phyloP scores from a whole-genome alignment of 1,139 yeast genomes.

The Diutina mesorugosa region DNA sequence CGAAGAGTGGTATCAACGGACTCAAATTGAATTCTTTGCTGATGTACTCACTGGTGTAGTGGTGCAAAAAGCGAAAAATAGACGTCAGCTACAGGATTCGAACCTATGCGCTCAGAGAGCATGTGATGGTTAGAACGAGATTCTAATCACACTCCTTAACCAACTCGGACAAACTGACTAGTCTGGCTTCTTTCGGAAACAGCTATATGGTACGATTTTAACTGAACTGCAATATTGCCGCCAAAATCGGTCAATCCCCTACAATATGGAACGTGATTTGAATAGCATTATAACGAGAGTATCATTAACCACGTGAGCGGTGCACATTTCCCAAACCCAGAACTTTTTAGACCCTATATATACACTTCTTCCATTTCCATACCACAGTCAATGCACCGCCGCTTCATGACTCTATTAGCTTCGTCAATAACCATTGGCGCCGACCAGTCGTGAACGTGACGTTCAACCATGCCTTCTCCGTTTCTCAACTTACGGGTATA shows the following conservation, averaged over 20 bases:
- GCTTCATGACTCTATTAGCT: conserved; percentile 27
- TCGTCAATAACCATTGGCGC: conserved; percentile 31
- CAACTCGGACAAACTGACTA: background rate
- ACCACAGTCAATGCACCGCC: conserved; percentile 76
- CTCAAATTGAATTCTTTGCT: background rate
- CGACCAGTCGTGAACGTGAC: conserved; percentile 75
- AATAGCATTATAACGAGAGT: no score
- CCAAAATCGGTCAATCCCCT: no score
- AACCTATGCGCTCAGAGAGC: background rate
- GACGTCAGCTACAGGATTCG: background rate
- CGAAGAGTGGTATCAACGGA: background rate
- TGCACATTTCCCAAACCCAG: background rate
- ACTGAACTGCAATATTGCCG: background rate
- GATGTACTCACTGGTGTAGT: background rate
- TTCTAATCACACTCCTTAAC: background rate
- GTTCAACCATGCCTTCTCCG: conserved; percentile 34
- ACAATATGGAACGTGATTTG: no score
- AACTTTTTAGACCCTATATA: background rate
- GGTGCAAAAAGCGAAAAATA: background rate
- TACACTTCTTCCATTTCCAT: conserved; percentile 63
- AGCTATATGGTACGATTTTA: background rate
- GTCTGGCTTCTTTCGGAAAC: background rate
- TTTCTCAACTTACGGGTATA: conserved; percentile 58
- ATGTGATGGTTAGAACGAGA: background rate
- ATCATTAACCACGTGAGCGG: no score